Conservation (phyloP, 371 early-diverging fungal genomes). For the Coemansia sp. region DNA sequence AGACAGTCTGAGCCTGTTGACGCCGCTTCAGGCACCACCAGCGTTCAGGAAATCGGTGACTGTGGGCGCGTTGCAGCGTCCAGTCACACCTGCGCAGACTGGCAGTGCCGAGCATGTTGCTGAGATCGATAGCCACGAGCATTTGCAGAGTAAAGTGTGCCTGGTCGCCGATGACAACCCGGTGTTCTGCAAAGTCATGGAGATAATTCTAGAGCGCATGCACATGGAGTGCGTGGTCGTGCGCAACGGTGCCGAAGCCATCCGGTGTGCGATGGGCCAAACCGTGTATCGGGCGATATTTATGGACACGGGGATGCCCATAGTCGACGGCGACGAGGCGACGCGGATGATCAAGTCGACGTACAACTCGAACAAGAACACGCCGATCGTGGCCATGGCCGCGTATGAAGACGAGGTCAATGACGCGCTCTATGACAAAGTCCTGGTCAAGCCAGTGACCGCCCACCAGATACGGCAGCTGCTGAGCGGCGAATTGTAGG, state of each 20-base stretch:
- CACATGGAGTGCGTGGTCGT: conserved; percentile 79
- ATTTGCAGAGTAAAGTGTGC: conserved; percentile 29
- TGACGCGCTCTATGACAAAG: conserved; percentile 23
- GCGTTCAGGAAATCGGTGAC: not conserved
- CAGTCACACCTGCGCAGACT: not conserved
- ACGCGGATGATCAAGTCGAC: conserved; percentile 94
- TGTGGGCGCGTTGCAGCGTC: not conserved
- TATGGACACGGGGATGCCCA: conserved; percentile 92
- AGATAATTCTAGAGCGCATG: conserved; percentile 72
- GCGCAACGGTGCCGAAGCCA: conserved; percentile 87
- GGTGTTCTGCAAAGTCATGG: conserved; percentile 82
- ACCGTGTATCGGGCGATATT: conserved; percentile 90
- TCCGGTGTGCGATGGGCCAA: conserved; percentile 84
- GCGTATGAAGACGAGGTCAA: conserved; percentile 61
- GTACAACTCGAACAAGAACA: conserved; percentile 72
- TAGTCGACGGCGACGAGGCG: conserved; percentile 91
- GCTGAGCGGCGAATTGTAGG: not conserved
- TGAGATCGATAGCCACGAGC: not conserved
- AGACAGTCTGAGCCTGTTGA: not conserved
- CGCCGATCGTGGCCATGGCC: conserved; percentile 74
- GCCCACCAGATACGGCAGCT: conserved; percentile 13
- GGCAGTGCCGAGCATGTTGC: not conserved
- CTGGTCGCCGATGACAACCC: conserved; percentile 92
- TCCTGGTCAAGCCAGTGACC: conserved; percentile 40
- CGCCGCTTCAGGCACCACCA: not conserved